Evolutionary conservation across 2,329 filamentous ascomycete species (phyloP).

Genomic region (Diaporthe ilicicola): DNA sequence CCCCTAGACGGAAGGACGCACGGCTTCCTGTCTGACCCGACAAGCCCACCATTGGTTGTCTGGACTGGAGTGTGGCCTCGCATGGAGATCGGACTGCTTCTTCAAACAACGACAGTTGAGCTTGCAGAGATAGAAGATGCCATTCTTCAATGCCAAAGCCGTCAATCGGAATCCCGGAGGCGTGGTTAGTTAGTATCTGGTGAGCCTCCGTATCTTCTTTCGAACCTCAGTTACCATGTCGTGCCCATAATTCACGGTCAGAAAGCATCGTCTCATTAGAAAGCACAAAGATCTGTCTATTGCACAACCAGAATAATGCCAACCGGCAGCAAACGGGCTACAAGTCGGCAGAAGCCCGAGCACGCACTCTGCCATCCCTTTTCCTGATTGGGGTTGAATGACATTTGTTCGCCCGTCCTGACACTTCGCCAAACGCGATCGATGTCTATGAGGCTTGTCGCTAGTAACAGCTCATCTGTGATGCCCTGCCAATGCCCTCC

Average conservation of each 20-base stretch:
- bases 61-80: background rate
- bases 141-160: background rate
- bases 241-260: background rate
- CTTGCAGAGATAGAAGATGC: too few species aligned
- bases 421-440: background rate
- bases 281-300: background rate
- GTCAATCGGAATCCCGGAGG: background rate
- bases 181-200: background rate
- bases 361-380: background rate
- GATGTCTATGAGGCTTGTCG: constrained; percentile 6
- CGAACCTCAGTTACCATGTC: background rate
- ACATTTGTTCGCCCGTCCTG: background rate
- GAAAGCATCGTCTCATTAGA: background rate
- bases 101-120: background rate
- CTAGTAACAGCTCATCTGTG: background rate
- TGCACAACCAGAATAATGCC: background rate
- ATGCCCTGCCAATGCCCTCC: background rate
- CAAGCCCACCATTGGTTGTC: background rate
- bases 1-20: background rate
- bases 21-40: background rate
- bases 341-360: background rate
- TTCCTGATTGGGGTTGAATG: background rate
- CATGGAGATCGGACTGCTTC: too few species aligned
- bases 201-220: background rate
- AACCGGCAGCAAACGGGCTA: background rate